Evolutionary conservation across 139 green algal genomes (phyloP).

Genomic region (Bryopsis sp.): DNA sequence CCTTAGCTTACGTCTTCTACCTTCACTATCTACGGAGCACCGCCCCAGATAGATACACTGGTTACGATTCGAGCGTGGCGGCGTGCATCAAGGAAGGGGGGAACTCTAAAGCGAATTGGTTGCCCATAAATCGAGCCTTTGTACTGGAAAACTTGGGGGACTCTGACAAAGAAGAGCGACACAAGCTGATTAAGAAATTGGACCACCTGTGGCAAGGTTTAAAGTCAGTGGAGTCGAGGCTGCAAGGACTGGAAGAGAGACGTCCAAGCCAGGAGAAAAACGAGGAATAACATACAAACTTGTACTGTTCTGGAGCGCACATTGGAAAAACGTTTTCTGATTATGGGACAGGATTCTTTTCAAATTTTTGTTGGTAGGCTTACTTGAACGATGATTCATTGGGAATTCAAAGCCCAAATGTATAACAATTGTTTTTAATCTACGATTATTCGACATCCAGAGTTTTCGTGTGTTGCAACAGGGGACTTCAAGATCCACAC

Average conservation of each 20-base stretch:
- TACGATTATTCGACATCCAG: too few relatives aligned
- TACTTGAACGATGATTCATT: too few relatives aligned
- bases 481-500: too few relatives aligned
- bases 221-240: neutral
- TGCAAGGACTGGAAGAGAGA: neutral
- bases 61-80: neutral
- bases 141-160: neutral
- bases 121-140: neutral
- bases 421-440: too few relatives aligned
- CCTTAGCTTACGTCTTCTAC: conserved; percentile 31
- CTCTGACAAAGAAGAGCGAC: neutral
- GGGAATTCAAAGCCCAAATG: too few relatives aligned
- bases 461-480: too few relatives aligned
- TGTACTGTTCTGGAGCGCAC: too few relatives aligned
- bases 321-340: too few relatives aligned
- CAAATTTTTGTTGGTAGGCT: too few relatives aligned
- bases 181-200: neutral
- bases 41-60: conserved; percentile 7
- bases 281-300: too few relatives aligned
- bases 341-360: too few relatives aligned
- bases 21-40: conserved; percentile 30
- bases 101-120: neutral
- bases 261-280: too few relatives aligned
- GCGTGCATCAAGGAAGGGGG: neutral
- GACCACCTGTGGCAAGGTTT: neutral